Evolutionary conservation across 257 asterid species (phyloP).

Genomic region (Nicotiana paniculata): DNA sequence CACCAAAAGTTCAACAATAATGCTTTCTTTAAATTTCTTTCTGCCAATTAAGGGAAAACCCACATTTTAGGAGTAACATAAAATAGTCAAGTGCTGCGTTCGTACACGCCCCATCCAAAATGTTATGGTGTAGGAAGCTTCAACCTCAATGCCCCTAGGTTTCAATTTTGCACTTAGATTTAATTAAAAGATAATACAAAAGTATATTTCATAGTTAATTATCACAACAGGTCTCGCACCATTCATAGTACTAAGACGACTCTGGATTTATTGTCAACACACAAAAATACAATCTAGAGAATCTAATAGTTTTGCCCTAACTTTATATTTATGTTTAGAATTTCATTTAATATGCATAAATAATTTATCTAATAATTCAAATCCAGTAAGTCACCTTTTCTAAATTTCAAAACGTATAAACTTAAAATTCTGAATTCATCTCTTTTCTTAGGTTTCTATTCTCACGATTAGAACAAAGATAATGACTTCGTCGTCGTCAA

Average conservation of each 20-base stretch:
- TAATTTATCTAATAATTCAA: too few species aligned
- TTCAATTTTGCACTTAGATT: not conserved
- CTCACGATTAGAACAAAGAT: not conserved
- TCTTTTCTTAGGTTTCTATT: too few species aligned
- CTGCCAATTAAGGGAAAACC: not conserved
- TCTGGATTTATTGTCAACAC: not conserved
- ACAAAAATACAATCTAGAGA: not conserved
- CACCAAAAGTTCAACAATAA: not conserved
- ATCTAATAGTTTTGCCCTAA: too few species aligned
- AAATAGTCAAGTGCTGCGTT: not conserved
- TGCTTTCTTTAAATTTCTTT: not conserved
- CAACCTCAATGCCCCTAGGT: not conserved
- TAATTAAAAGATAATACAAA: not conserved
- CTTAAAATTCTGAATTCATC: too few species aligned
- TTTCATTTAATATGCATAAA: too few species aligned
- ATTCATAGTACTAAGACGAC: too few species aligned
- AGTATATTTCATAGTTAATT: too few species aligned
- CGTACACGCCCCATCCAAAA: not conserved
- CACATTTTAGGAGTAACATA: not conserved
- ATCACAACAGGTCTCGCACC: too few species aligned
- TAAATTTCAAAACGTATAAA: too few species aligned
- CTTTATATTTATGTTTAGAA: too few species aligned
- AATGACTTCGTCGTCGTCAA: not conserved
- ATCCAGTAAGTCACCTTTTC: too few species aligned
- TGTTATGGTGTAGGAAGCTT: not conserved